These are phyloP conservation scores for Rhododendron ferrugineum DNA, from an alignment of 148 eudicot species.

Conservation along the genomic window DNA sequence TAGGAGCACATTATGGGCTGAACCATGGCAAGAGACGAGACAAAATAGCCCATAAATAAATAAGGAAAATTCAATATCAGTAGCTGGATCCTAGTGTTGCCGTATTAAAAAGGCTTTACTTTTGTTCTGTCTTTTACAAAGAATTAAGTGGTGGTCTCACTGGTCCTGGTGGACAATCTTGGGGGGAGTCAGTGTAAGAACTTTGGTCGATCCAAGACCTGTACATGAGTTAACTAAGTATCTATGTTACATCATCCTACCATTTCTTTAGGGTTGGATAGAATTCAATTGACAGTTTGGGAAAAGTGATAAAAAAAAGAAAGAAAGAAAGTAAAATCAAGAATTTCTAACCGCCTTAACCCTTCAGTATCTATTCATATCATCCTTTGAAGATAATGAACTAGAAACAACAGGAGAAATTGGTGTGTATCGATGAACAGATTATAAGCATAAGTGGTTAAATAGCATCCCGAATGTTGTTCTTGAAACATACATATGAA, in stretches of 20 bases:
- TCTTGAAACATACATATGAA: not conserved
- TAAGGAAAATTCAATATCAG: not conserved
- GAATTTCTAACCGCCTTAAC: not conserved
- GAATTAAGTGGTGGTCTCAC: too few species aligned
- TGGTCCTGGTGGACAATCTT: not conserved
- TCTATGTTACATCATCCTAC: not conserved
- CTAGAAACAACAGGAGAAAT: not conserved
- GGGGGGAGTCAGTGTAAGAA: not conserved
- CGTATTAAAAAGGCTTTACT: not conserved
- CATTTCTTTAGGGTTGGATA: not conserved
- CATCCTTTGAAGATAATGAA: not conserved
- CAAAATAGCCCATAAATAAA: not conserved
- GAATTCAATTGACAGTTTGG: not conserved
- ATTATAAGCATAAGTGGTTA: not conserved
- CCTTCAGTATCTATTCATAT: not conserved
- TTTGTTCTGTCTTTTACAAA: not conserved
- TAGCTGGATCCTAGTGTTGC: not conserved
- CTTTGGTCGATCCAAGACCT: not conserved
- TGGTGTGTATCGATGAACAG: not conserved
- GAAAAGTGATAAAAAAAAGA: not conserved
- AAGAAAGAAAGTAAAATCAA: not conserved
- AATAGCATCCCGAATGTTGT: not conserved
- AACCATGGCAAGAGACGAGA: not conserved
- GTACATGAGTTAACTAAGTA: not conserved
- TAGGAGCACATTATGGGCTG: not conserved